Evolutionary conservation across 768 basidiomycete genomes (phyloP), one percentile per base, ranked within the genome.

Genomic region (Chalciporus piperatus): DNA sequence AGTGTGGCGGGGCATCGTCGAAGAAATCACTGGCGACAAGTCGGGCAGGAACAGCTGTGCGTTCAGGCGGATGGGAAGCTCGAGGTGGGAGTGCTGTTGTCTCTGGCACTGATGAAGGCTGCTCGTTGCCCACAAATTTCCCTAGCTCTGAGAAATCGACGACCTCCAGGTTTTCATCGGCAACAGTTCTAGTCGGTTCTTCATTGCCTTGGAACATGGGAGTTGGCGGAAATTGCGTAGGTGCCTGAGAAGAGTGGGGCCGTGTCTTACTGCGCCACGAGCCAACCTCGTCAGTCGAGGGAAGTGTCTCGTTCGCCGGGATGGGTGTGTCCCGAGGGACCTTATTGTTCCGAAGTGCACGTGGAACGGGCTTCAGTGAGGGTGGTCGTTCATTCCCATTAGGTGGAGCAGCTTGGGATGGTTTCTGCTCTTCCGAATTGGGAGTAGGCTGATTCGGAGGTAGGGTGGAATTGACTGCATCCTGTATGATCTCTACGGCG

Each of bases 131-230:
- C 11, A 87, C 74, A 52, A 92, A 80, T 69, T 81, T 85, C 39
- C 76, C 86, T 64, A 91, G 74, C 42, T 92, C 89, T 3, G 79
- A 79, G 58, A 90, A 92, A 60, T 92, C 89, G 7, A 92, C 80
- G n/a, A 87, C 79, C 60, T 91, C 89, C 3, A 91, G 75, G 48
- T 83, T 78, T 58, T 85, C 87, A 19, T 77, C 80, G 4, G 75
- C 66, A 48, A 70, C 67, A 38, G 74, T 67, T 16, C 71, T 70
- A n/a, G 86, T 54, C 10, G 65, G 54, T 33, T 63, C 69, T 16
- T 66, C 66, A n/a, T 66, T 52, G 39, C 68, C 72, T 23, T 68
- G 65, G 10, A 77, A 59, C 27, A 68, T 35, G 14, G 67, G 59
- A 11, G 71, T 67, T 16, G 72, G 70, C 43, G 73, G 67, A 32